phyloP scores from a whole-genome alignment of 805 yeast genomes.

The Hanseniaspora meyeri region DNA sequence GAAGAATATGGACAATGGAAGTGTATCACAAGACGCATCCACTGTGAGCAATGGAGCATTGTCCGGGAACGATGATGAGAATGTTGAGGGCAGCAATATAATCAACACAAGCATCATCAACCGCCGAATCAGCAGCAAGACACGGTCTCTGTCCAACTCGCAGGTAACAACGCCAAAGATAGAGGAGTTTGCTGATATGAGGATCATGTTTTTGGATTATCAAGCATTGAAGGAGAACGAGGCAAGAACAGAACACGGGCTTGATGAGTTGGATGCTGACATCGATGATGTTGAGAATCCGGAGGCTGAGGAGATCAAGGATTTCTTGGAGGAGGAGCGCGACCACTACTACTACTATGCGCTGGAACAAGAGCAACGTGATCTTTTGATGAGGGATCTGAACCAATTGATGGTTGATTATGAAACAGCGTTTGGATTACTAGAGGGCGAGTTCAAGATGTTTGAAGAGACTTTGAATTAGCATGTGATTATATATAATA shows the following conservation, averaged over 20 bases:
- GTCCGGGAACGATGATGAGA: constrained; percentile 2
- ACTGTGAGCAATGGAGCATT: not conserved
- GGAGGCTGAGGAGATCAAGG: constrained; percentile 1
- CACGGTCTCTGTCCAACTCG: constrained; percentile 2
- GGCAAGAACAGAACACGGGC: not conserved
- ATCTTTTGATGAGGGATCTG: constrained; percentile 25
- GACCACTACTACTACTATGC: constrained; percentile 23
- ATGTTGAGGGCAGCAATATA: constrained; percentile 8
- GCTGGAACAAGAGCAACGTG: constrained; percentile 27
- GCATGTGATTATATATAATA: not conserved
- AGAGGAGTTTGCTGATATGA: constrained; percentile 13
- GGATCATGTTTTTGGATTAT: constrained; percentile 9
- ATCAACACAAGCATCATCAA: constrained; percentile 11
- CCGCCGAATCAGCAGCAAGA: constrained; percentile 1
- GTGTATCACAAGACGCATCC: not conserved
- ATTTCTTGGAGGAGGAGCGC: constrained; percentile 13
- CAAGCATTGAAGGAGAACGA: constrained; percentile 12
- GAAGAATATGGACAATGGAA: not conserved
- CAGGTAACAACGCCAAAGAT: constrained; percentile 11
- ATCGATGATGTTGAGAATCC: not conserved
- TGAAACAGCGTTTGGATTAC: constrained; percentile 17
- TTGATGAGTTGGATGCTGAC: not conserved
- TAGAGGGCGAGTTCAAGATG: constrained; percentile 16
- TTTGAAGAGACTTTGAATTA: constrained; percentile 1
- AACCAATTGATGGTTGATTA: constrained; percentile 24